Evolutionary conservation across 352 stramenopile genomes (phyloP), one percentile per base, ranked within the genome.

Genomic region (Achlya hypogyna): DNA sequence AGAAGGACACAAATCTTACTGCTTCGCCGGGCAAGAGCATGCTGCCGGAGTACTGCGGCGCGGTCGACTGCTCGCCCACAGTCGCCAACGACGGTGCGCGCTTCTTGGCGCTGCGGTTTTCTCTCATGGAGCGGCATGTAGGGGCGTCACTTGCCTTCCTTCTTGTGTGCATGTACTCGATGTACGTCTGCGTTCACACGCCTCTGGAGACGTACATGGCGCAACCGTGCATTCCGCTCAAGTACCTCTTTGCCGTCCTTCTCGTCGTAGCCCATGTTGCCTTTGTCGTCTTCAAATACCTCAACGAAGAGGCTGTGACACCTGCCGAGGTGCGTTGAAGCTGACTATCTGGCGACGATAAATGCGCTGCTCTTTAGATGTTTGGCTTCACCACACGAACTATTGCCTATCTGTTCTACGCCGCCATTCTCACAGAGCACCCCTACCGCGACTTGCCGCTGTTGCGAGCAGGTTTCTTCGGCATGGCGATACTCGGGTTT

Each of bases 1-100:
- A 18, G 12, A 45, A 45, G 38, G 6, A 10, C 38, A 56, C 49
- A 56, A 56, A 56, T 56, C 31, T 56, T 56, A 27, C 12, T 12
- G 49, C 31, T 56, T 31, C 25, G 49, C 25, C 38, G 38, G 38
- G n/a, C 38, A n/a, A n/a, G n/a, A n/a, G 38, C 38, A 56, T 56
- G 49, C 49, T 56, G 60, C 60, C 60, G 5, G 25, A 58, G 47
- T 67, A 67, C 60, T 67, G 60, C 32, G 60, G 20, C n/a, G 34
- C 51, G n/a, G 47, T 67, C 28, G 47, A 67, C 60, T 67, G 60
- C 43, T 58, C 34, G n/a, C 14, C 31, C 2, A 23, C 42, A 10
- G 28, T 67, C 25, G 40, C 42, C 49, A 28, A 16, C 31, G 60
- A 67, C 28, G 60, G 60, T 67, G 47, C 8, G 49, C 40, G 14